Evolutionary conservation across 1,139 yeast genomes (phyloP), one percentile per base, ranked within the genome.

Genomic region (Taiozyma onychis): DNA sequence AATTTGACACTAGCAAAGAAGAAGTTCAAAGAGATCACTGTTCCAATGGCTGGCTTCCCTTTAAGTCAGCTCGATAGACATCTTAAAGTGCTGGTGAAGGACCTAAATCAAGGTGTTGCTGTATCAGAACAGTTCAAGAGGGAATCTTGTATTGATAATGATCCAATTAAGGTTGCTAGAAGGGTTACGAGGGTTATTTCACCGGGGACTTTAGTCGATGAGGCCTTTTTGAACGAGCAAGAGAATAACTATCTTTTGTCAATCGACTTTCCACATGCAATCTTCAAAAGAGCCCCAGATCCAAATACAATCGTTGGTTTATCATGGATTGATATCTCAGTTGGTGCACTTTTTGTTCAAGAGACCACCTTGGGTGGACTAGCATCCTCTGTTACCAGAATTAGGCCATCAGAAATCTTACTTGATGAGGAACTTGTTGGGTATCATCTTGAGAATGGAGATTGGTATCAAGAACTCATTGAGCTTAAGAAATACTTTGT

Each of bases 21-120:
- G 60, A 69, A 65, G 21, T 66, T 69, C 54, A 77, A 78, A 41
- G 72, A 67, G 30, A 76, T 75, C 42, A 66, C 66, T 10, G 80
- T 90, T 1, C 81, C 95, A 1, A 89, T 91, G 88, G 90, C 97
- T 0, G 98, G 98, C 0, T 91, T 91, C 60, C 98, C 98, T 0
- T 72, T 77, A 6, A 69, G 69, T 47, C 90, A 85, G 56, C 67
- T 89, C 34, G 88, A 84, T 51, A 79, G 89, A 54, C 90, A 87
- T 60, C 77, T 89, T 43, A 83, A 83, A 61, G 73, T 81, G 4
- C 73, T 91, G 45, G 95, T 91, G 2, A 82, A 83, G 53, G 88
- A 83, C 46, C 67, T 78, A 35, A 83, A 81, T 7, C 76, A 75
- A 44, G 85, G 83, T 48, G 97, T 89, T 0, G 96, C 93, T 0